phyloP scores from a whole-genome alignment of 352 stramenopile species.

The Pythium coloratum region DNA sequence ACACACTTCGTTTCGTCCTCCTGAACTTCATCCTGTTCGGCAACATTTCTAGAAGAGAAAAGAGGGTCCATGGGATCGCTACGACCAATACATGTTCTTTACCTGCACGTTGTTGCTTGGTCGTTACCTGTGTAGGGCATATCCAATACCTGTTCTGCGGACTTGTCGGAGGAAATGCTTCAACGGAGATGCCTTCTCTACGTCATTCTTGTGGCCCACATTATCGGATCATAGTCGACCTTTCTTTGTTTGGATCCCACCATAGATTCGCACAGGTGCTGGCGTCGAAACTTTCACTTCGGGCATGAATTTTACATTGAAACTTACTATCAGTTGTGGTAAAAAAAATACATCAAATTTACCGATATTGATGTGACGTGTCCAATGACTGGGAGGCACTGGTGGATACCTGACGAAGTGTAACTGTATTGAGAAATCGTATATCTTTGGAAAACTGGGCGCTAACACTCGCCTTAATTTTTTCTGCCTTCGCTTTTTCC shows the following conservation, averaged over 20 bases:
- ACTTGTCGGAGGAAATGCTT: too few species aligned
- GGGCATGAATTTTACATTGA: not conserved
- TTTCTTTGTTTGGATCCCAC: not conserved
- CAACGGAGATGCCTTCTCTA: not conserved
- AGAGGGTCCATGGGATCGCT: not conserved
- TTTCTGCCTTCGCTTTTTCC: too few species aligned
- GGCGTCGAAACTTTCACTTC: not conserved
- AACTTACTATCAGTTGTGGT: not conserved
- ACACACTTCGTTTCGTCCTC: not conserved
- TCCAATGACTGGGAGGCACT: not conserved
- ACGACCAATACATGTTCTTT: not conserved
- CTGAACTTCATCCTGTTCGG: not conserved
- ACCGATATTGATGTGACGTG: not conserved
- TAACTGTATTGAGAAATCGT: not conserved
- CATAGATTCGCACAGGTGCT: not conserved
- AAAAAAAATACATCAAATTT: not conserved
- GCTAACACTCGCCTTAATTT: not conserved
- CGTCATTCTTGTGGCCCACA: not conserved
- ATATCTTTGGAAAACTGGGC: not conserved
- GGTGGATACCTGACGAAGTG: not conserved
- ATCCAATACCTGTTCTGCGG: not conserved
- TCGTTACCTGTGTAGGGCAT: not conserved
- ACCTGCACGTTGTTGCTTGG: not conserved
- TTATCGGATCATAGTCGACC: not conserved
- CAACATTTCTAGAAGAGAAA: not conserved